These are phyloP conservation scores for Daldinia decipiens DNA, from an alignment of 495 filamentous ascomycete species.

Conservation along the genomic window DNA sequence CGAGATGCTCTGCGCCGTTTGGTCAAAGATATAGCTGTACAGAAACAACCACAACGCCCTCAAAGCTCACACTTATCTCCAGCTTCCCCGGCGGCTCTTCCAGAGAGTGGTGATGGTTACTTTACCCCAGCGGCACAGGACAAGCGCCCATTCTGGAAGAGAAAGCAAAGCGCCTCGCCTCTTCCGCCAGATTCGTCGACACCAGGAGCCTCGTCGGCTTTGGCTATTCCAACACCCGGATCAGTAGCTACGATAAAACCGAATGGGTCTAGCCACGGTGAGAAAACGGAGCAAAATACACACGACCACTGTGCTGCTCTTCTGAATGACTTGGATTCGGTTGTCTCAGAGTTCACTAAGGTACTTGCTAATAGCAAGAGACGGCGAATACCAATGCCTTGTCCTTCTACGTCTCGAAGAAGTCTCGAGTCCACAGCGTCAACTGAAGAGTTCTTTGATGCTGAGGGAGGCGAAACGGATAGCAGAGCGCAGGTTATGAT, in stretches of 20 bases:
- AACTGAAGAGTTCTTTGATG: conserved; percentile 94
- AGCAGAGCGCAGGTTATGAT: conserved; percentile 73
- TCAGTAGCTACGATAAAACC: conserved; percentile 48
- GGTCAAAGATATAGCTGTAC: conserved; percentile 81
- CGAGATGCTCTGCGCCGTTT: conserved; percentile 86
- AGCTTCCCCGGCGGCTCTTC: conserved; percentile 49
- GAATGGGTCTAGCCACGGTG: conserved; percentile 36
- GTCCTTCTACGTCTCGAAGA: conserved; percentile 66
- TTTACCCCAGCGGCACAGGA: conserved; percentile 55
- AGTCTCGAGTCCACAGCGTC: conserved; percentile 83
- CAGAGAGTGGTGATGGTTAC: conserved; percentile 59
- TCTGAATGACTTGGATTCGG: conserved; percentile 81
- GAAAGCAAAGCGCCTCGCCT: conserved; percentile 70
- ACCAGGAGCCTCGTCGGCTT: conserved; percentile 62
- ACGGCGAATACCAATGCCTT: conserved; percentile 67
- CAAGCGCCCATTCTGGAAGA: conserved; percentile 85
- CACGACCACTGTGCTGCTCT: conserved; percentile 83
- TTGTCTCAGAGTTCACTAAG: conserved; percentile 80
- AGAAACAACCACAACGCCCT: conserved; percentile 53
- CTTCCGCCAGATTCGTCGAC: conserved; percentile 57
- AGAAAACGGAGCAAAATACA: conserved; percentile 67
- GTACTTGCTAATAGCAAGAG: conserved; percentile 82
- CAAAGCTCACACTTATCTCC: conserved; percentile 55
- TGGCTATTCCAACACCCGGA: conserved; percentile 66
- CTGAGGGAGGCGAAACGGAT: conserved; percentile 71